Evolutionary conservation across 805 yeast species (phyloP), one percentile per base, ranked within the genome.

Genomic region (Schizosaccharomyces japonicus): DNA sequence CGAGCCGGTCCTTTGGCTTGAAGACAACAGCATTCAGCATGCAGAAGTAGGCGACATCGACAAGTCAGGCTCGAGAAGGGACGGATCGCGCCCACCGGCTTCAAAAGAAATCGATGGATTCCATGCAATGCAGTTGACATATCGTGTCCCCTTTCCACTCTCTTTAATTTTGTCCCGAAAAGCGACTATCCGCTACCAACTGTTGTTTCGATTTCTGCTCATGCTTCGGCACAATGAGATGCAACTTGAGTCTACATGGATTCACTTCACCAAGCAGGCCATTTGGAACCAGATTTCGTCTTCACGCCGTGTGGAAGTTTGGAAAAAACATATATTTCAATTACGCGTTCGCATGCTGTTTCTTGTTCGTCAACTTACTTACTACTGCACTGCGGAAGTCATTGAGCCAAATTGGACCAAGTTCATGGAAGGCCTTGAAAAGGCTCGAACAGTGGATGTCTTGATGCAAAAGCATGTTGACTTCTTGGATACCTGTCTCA

Each of bases 101-200:
- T 48, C 48, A 42, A 55, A 52, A 47, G 17, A 52, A 1, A 36
- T 36, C 26, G 52, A 55, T 2, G 66, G 63, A 3, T 47, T 55
- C 6, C 59, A 59, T 48, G 64, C 63, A 0, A 45, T 66, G 30
- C 63, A 63, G 51, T 55, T 66, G 23, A 66, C 64, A 40, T 60
- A 63, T 49, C 52, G 52, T 32, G 58, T 85, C 21, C 95, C 95
- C 2, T 90, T 82, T 57, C 99, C 99, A 0, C 61, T 83, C 45
- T 83, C 83, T 55, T 65, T 87, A 25, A 66, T 90, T 1, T 63
- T 83, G 1, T 74, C 80, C 15, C 71, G 76, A 48, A 78, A 83
- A 13, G 73, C 77, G 25, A 64, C 82, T 15, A 69, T 75, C 45
- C 82, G 90, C 52, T 83, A 78, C 57, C 94, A 87, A 58, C 64